Conservation (phyloP, 225 moss, liverwort and hornwort genomes). For the Neckera pumila region DNA sequence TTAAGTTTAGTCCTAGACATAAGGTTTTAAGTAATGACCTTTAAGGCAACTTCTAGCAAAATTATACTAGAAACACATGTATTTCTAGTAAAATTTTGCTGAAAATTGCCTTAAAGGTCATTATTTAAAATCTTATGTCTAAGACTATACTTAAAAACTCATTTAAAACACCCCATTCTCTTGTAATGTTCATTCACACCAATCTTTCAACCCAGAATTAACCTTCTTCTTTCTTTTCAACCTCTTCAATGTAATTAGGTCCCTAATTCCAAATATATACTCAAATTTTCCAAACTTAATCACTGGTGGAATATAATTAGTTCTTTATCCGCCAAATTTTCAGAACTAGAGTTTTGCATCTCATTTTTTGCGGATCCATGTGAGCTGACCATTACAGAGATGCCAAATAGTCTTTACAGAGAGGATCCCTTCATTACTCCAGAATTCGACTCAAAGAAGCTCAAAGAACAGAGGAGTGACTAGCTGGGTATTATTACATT, state of each 20-base stretch:
- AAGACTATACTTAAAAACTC: too few relatives aligned
- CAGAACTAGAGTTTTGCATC: neutral
- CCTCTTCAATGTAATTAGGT: too few relatives aligned
- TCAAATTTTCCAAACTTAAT: neutral
- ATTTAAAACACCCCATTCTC: too few relatives aligned
- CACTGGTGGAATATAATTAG: neutral
- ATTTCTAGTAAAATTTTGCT: too few relatives aligned
- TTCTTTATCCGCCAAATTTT: neutral
- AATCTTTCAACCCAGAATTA: neutral
- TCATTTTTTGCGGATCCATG: too few relatives aligned
- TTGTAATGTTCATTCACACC: neutral
- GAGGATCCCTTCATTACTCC: neutral
- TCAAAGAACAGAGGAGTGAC: neutral
- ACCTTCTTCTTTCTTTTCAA: too few relatives aligned
- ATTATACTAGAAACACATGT: too few relatives aligned
- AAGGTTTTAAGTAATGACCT: too few relatives aligned
- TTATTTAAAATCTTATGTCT: too few relatives aligned
- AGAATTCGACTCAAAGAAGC: neutral
- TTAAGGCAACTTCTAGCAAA: too few relatives aligned
- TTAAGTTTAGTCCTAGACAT: too few relatives aligned
- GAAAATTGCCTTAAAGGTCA: too few relatives aligned
- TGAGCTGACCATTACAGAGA: neutral
- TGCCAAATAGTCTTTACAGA: neutral
- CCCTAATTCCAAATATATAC: neutral
- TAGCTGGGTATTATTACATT: neutral